Evolutionary conservation across 2,329 filamentous ascomycete species (phyloP).

Genomic region (Sarocladium strictum): DNA sequence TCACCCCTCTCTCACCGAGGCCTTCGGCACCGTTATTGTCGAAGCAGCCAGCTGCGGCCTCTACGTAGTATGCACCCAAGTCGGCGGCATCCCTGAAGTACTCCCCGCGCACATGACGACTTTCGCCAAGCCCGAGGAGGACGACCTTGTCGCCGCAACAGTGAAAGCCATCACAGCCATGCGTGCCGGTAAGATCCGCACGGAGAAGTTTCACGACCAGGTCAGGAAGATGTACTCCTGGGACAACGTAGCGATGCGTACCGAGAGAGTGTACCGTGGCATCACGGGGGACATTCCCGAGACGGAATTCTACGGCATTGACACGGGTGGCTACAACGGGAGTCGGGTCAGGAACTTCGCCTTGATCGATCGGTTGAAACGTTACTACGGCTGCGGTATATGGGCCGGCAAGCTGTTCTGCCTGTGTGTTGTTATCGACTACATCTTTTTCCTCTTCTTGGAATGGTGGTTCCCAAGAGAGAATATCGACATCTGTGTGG

Average conservation of each 20-base stretch:
- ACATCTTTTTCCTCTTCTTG: conserved; percentile 79
- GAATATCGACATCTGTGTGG: conserved; percentile 80
- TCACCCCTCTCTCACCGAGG: conserved; percentile 90
- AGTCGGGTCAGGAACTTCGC: conserved; percentile 78
- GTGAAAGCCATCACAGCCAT: conserved; percentile 83
- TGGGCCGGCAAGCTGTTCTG: conserved; percentile 99
- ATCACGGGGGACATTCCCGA: conserved; percentile 83
- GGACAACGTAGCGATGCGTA: conserved; percentile 90
- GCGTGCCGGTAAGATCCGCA: conserved; percentile 78
- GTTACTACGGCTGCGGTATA: conserved; percentile 96
- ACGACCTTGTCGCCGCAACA: conserved; percentile 86
- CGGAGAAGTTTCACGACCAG: conserved; percentile 92
- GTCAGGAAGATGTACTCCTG: conserved; percentile 99
- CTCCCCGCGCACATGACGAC: conserved; percentile 95
- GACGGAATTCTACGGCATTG: conserved; percentile 81
- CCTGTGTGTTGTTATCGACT: conserved; percentile 89
- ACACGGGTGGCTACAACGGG: conserved; percentile 63
- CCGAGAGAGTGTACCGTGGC: conserved; percentile 90
- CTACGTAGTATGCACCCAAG: conserved; percentile 93
- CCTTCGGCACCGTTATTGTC: conserved; percentile 96
- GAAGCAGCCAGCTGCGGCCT: conserved; percentile 93
- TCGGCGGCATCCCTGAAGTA: conserved; percentile 95
- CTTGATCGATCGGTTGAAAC: conserved; percentile 87
- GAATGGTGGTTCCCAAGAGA: conserved; percentile 83
- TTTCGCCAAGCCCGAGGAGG: conserved; percentile 94